phyloP scores from a whole-genome alignment of 192 early-diverging fungal genomes.

The Kappamyces sp. region DNA sequence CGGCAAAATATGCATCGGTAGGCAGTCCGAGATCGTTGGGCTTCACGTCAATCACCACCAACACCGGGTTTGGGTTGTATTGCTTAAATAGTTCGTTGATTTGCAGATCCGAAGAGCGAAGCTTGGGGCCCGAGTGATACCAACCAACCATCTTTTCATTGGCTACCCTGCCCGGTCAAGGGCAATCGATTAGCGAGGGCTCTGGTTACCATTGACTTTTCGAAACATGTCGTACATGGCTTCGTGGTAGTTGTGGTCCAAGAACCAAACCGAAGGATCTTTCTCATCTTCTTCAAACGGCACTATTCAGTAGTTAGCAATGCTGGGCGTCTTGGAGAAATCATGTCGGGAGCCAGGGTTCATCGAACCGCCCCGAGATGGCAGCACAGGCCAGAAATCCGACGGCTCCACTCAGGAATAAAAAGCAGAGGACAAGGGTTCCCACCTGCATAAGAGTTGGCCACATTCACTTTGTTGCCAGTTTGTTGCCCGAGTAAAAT shows the following conservation, averaged over 20 bases:
- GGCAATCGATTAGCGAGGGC: background rate
- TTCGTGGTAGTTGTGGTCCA: constrained; percentile 99
- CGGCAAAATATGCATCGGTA: constrained; percentile 94
- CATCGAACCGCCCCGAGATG: background rate
- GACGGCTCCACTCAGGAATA: constrained; percentile 4
- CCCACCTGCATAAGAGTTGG: constrained; percentile 95
- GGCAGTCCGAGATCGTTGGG: constrained; percentile 90
- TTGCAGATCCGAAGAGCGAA: constrained; percentile 90
- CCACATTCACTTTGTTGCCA: constrained; percentile 86
- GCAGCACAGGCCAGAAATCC: constrained; percentile 1
- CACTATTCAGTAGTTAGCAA: constrained; percentile 46
- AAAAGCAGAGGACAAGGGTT: constrained; percentile 2
- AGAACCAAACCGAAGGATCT: constrained; percentile 95
- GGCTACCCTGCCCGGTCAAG: constrained; percentile 40
- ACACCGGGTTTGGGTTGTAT: constrained; percentile 89
- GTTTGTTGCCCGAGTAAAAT: constrained; percentile 89
- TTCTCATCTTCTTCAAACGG: constrained; percentile 99
- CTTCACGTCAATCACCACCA: constrained; percentile 97
- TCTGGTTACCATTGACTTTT: constrained; percentile 87
- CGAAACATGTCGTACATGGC: constrained; percentile 99
- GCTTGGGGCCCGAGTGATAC: constrained; percentile 99
- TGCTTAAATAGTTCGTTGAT: constrained; percentile 98
- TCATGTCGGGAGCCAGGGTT: background rate
- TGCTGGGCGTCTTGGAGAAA: background rate
- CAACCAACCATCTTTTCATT: constrained; percentile 96